Evolutionary conservation across 176 grass and related monocot genomes (phyloP).

Genomic region (Raddia guianensis): DNA sequence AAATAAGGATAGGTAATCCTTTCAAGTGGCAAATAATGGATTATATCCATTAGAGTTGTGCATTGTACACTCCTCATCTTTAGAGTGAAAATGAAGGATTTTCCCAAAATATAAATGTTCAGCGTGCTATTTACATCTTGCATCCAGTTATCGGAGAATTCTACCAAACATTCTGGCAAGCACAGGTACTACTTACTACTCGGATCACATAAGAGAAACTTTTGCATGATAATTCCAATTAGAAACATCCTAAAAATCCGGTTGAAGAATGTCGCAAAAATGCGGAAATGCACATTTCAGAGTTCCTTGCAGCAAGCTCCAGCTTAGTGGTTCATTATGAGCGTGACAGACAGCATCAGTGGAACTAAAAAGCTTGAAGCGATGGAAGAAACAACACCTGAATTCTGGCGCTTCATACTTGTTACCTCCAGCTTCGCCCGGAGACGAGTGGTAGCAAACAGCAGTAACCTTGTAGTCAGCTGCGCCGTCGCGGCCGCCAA

Average conservation of each 20-base stretch:
- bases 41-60: too few species aligned
- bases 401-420: conserved; percentile 56
- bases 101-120: background rate
- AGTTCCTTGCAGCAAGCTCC: background rate
- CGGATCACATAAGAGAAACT: background rate
- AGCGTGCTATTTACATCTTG: background rate
- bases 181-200: background rate
- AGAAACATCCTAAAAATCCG: background rate
- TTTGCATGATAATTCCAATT: background rate
- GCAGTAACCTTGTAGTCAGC: conserved; percentile 45
- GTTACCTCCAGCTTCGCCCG: conserved; percentile 26
- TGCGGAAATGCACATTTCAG: background rate
- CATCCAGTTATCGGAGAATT: background rate
- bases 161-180: background rate
- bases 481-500: background rate
- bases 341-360: background rate
- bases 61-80: too few species aligned
- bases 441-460: conserved; percentile 50
- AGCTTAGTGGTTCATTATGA: background rate
- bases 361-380: background rate
- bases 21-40: too few species aligned
- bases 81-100: too few species aligned
- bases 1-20: too few species aligned
- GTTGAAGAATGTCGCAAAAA: background rate
- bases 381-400: conserved; percentile 47